phyloP scores from a whole-genome alignment of 192 early-diverging fungal species.

The Backusella mclennaniae region DNA sequence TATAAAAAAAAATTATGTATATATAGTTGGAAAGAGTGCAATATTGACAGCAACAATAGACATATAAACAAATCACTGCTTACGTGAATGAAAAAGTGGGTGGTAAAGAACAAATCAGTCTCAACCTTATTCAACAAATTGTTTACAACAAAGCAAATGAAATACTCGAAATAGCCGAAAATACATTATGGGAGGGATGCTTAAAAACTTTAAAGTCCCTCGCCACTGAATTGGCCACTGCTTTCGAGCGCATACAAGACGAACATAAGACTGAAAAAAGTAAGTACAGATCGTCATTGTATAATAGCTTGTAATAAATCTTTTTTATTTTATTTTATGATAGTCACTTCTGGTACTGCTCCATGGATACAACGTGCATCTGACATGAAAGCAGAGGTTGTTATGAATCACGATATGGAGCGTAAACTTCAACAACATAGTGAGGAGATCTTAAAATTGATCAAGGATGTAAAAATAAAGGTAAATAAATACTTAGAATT shows the following conservation, averaged over 20 bases:
- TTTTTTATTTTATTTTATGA: background rate
- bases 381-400: constrained; percentile 75
- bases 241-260: constrained; percentile 51
- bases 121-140: constrained; percentile 50
- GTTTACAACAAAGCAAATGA: constrained; percentile 58
- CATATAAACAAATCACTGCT: constrained; percentile 34
- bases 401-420: constrained; percentile 79
- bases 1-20: constrained; percentile 6
- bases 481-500: constrained; percentile 22
- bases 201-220: constrained; percentile 48
- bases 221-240: constrained; percentile 43
- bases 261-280: constrained; percentile 51
- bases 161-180: constrained; percentile 55
- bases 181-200: constrained; percentile 59
- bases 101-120: constrained; percentile 38
- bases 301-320: background rate
- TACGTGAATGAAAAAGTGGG: constrained; percentile 49
- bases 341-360: constrained; percentile 49
- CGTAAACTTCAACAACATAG: constrained; percentile 71
- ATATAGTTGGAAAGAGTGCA: background rate
- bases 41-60: background rate
- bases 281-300: constrained; percentile 17
- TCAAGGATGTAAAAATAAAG: constrained; percentile 77
- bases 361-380: constrained; percentile 84
- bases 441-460: constrained; percentile 77